Evolutionary conservation across 2,329 filamentous ascomycete species (phyloP).

Genomic region (Penicillium sp.): DNA sequence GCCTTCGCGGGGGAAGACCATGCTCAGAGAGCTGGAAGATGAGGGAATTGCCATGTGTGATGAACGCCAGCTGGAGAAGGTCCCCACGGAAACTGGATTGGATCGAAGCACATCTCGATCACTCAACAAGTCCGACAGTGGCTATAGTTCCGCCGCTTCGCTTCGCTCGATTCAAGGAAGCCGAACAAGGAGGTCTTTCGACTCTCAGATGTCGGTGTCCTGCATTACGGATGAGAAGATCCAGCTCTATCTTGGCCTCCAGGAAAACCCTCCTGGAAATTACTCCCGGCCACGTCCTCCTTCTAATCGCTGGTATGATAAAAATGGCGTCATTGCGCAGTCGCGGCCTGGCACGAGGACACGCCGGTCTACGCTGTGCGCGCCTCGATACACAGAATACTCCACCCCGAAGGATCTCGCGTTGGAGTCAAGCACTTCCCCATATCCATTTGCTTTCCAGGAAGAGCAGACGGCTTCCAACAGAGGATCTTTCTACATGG

Average conservation of each 20-base stretch:
- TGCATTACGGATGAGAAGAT: constrained; percentile 6
- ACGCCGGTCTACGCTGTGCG: constrained; percentile 25
- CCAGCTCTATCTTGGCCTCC: constrained; percentile 22
- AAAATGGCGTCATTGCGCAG: constrained; percentile 8
- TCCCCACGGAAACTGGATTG: constrained; percentile 6
- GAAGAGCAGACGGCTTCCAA: constrained; percentile 4
- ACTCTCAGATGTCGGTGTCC: constrained; percentile 28
- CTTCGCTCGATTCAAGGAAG: constrained; percentile 28
- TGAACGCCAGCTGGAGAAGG: constrained; percentile 16
- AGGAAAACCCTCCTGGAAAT: constrained; percentile 12
- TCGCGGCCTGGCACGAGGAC: constrained; percentile 3
- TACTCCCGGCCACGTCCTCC: constrained; percentile 14
- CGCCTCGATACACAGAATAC: constrained; percentile 25
- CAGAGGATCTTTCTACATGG: constrained; percentile 9
- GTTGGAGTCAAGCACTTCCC: not conserved
- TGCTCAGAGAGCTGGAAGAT: constrained; percentile 23
- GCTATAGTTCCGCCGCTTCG: constrained; percentile 41
- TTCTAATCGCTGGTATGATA: constrained; percentile 17
- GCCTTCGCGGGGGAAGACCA: constrained; percentile 2
- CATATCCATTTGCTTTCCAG: not conserved
- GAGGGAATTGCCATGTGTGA: constrained; percentile 23
- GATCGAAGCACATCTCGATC: constrained; percentile 23
- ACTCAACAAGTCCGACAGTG: constrained; percentile 38
- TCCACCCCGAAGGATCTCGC: not conserved
- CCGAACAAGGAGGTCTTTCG: constrained; percentile 25